A percentile compares a stretch with the other conserved stretches of the same genome.
phyloP scores from a whole-genome alignment of 495 filamentous ascomycete genomes.

The Niebla homalea region DNA sequence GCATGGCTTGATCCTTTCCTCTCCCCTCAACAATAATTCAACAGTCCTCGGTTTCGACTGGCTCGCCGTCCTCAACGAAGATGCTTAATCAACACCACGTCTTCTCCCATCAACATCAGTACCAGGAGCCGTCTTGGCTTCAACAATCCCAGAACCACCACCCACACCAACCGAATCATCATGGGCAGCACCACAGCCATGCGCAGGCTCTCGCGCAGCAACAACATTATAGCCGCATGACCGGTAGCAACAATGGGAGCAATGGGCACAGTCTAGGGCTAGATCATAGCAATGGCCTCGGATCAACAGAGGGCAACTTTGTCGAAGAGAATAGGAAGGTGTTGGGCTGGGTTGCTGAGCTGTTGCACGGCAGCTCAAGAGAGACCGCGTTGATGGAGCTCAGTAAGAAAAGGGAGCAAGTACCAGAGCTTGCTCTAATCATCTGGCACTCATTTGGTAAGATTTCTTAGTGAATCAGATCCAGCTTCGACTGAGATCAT shows the following conservation, averaged over 20 bases:
- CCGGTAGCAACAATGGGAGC: constrained; percentile 29
- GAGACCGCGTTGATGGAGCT: constrained; percentile 90
- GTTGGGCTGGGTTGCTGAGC: constrained; percentile 82
- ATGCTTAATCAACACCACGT: constrained; percentile 42
- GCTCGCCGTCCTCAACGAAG: not conserved
- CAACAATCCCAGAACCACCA: constrained; percentile 51
- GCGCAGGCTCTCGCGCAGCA: constrained; percentile 55
- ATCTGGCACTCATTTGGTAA: constrained; percentile 98
- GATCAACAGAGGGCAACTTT: constrained; percentile 42
- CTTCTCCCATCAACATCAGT: constrained; percentile 72
- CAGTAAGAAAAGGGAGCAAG: constrained; percentile 97
- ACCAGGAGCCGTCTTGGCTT: constrained; percentile 68
- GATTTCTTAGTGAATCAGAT: constrained; percentile 17
- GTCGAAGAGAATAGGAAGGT: constrained; percentile 89
- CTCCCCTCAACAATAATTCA: not conserved
- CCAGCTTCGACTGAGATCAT: constrained; percentile 13
- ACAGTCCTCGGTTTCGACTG: not conserved
- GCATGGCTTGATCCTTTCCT: too few species aligned
- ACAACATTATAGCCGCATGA: constrained; percentile 68
- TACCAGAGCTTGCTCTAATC: constrained; percentile 89
- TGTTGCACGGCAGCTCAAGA: constrained; percentile 73
- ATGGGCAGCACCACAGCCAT: constrained; percentile 51
- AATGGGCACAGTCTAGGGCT: constrained; percentile 32
- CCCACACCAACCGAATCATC: constrained; percentile 45
- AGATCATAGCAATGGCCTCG: constrained; percentile 40